Conservation (phyloP, 2,329 filamentous ascomycete genomes). For the Phialophora chinensis region DNA sequence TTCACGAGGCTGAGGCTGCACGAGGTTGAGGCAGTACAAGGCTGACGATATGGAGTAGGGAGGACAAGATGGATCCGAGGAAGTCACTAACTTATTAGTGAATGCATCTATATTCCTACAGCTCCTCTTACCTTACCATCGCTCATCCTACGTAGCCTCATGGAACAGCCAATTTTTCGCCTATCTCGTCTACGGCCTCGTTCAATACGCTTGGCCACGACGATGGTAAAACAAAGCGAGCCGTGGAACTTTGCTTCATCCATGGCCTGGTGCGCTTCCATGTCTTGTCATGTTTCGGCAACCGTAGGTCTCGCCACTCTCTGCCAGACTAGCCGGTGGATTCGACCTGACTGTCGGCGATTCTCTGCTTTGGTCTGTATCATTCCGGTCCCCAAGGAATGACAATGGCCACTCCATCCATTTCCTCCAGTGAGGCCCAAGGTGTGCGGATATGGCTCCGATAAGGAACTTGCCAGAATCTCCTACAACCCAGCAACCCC, state of each 20-base stretch:
- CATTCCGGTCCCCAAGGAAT: not conserved
- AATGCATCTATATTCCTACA: not conserved
- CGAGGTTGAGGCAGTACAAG: not conserved
- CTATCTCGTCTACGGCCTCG: not conserved
- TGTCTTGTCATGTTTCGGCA: not conserved
- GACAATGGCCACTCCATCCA: constrained; percentile 42
- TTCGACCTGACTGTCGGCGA: not conserved
- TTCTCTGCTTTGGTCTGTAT: not conserved
- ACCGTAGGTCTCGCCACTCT: not conserved
- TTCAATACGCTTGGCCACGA: not conserved
- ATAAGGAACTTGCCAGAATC: constrained; percentile 42
- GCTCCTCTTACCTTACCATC: too few species aligned
- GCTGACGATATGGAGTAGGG: not conserved
- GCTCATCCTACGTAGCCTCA: not conserved
- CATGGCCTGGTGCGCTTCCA: not conserved
- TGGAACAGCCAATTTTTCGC: not conserved
- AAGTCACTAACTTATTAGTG: not conserved
- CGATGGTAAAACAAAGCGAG: not conserved
- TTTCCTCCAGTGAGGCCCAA: constrained; percentile 40
- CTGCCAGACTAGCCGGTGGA: not conserved
- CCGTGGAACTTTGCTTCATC: not conserved
- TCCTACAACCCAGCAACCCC: constrained; percentile 45
- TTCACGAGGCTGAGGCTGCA: constrained; percentile 24
- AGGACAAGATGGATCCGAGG: not conserved
- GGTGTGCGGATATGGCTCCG: constrained; percentile 35